Percentiles rank a stretch among this genome's conserved stretches.
Conservation (phyloP, 169 alveolate genomes). For the Pseudocohnilembus persalinus region DNA sequence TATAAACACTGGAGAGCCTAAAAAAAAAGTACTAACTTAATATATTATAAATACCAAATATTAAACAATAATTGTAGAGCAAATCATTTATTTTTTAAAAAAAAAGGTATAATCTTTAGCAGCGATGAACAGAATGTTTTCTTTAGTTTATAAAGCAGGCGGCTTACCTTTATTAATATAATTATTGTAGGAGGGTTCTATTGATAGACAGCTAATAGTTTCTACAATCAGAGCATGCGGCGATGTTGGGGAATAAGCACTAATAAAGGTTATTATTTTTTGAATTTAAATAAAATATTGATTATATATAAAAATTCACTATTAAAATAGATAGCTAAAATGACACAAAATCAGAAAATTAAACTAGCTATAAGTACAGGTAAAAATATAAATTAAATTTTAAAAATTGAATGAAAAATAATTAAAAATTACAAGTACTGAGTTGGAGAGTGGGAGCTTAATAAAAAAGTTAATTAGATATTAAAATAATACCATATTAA, state of each 20-base stretch:
- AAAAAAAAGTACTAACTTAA: slow-evolving; percentile 1
- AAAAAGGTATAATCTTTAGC: neutral
- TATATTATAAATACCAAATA: neutral
- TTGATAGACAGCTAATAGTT: slow-evolving; percentile 18
- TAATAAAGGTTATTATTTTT: slow-evolving; percentile 4
- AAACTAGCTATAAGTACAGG: slow-evolving; percentile 22
- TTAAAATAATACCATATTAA: slow-evolving; percentile 7
- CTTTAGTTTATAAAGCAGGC: slow-evolving; percentile 17
- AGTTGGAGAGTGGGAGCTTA: slow-evolving; percentile 18
- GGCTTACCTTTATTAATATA: slow-evolving; percentile 7
- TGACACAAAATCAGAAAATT: slow-evolving; percentile 11
- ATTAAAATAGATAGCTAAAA: neutral
- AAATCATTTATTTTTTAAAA: too few relatives aligned
- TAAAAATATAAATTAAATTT: too few relatives aligned
- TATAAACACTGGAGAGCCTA: slow-evolving; percentile 10
- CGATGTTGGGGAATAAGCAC: slow-evolving; percentile 16
- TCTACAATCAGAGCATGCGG: slow-evolving; percentile 28
- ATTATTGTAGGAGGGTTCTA: slow-evolving; percentile 12
- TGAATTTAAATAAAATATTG: neutral
- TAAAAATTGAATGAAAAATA: neutral
- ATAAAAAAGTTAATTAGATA: slow-evolving; percentile 17
- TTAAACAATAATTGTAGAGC: neutral
- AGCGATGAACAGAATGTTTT: slow-evolving; percentile 23
- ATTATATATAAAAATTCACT: neutral
- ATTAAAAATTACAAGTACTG: neutral